Percentiles rank a stretch among this genome's conserved stretches.
These are phyloP conservation scores for Chrysanthemum seticuspe DNA, from an alignment of 129 eudicot species.

Conservation along the genomic window DNA sequence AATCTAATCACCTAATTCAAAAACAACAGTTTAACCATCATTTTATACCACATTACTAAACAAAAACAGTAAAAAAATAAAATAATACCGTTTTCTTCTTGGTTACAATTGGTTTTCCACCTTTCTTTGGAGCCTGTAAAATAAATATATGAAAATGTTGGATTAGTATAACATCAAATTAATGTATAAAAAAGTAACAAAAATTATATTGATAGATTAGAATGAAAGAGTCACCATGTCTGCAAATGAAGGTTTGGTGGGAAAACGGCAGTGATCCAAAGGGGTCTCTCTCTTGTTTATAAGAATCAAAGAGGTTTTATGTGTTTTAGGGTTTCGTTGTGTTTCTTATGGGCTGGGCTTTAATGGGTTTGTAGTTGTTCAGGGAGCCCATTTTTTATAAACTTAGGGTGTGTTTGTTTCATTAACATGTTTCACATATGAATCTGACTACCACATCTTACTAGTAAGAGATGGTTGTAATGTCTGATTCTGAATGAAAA, in stretches of 20 bases:
- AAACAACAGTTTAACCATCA: no score
- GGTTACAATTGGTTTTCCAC: conserved; percentile 59
- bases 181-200: not conserved
- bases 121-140: conserved; percentile 81
- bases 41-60: no score
- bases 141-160: not conserved
- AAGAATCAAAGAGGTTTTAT: not conserved
- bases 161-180: not conserved
- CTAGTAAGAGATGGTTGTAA: no score
- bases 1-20: no score
- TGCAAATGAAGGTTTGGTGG: conserved; percentile 29
- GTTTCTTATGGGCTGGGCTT: not conserved
- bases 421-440: no score
- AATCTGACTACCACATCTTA: no score
- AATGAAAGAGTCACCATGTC: conserved; percentile 26
- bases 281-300: not conserved
- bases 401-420: no score
- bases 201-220: not conserved
- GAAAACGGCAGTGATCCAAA: conserved; percentile 27
- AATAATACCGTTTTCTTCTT: conserved; percentile 66
- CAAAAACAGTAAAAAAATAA: not conserved
- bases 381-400: not conserved
- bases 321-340: conserved; percentile 34
- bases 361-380: not conserved
- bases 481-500: no score